phyloP scores from a whole-genome alignment of 805 yeast genomes.

The Lachancea thermotolerans region DNA sequence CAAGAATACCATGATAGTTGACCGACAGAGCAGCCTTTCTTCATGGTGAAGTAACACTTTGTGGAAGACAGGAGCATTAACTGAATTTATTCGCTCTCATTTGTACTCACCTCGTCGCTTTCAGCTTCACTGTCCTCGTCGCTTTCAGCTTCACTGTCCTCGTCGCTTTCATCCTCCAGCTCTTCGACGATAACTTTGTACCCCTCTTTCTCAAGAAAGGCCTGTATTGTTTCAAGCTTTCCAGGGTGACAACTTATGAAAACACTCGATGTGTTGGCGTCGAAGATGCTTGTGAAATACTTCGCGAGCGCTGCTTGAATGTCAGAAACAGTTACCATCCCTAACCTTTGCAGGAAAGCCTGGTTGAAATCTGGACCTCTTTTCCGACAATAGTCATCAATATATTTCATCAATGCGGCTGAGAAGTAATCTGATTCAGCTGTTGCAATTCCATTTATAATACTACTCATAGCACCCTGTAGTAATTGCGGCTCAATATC shows the following conservation, averaged over 20 bases:
- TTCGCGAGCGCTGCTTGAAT: constrained; percentile 37
- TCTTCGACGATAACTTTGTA: constrained; percentile 56
- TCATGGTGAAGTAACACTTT: too few relatives aligned
- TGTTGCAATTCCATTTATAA: constrained; percentile 66
- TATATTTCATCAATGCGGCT: constrained; percentile 61
- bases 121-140: constrained; percentile 4
- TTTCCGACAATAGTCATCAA: constrained; percentile 57
- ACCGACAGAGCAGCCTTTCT: too few relatives aligned
- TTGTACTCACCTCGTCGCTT: not conserved
- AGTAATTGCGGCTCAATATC: constrained; percentile 53
- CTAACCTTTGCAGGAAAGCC: constrained; percentile 46
- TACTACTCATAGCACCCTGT: constrained; percentile 68
- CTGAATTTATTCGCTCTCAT: not conserved
- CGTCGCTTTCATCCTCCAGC: constrained; percentile 35
- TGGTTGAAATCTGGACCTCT: constrained; percentile 64
- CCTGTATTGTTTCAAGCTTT: constrained; percentile 41
- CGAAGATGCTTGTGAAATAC: constrained; percentile 63
- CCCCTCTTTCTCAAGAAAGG: constrained; percentile 46
- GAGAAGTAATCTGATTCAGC: constrained; percentile 55
- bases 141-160: constrained; percentile 5
- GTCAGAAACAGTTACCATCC: constrained; percentile 42
- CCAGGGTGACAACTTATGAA: constrained; percentile 73
- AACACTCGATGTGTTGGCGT: constrained; percentile 45
- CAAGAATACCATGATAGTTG: too few relatives aligned
- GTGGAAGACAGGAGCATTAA: too few relatives aligned